These are phyloP conservation scores for Lachnellula arida DNA, from an alignment of 2,329 filamentous ascomycete species.

Conservation along the genomic window DNA sequence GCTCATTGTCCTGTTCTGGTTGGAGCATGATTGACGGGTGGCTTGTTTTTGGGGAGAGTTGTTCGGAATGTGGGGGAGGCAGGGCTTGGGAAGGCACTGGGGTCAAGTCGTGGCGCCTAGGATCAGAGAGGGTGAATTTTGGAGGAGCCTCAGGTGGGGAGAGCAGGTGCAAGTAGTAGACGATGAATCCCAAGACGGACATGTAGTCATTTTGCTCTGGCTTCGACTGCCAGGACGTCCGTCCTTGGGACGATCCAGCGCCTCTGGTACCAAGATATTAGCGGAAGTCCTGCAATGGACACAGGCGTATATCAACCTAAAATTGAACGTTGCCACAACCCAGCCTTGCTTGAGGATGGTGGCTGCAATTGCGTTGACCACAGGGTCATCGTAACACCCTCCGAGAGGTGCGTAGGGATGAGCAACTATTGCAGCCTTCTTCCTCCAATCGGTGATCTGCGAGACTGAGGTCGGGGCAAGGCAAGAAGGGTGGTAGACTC, in stretches of 20 bases:
- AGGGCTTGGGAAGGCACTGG: slow-evolving; percentile 25
- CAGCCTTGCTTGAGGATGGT: slow-evolving; percentile 62
- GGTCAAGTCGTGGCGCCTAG: slow-evolving; percentile 17
- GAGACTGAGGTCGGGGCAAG: slow-evolving; percentile 27
- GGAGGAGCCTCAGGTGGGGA: slow-evolving; percentile 12
- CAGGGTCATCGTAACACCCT: slow-evolving; percentile 66
- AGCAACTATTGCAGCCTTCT: slow-evolving; percentile 63
- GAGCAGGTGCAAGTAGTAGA: slow-evolving; percentile 62
- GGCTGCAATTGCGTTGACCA: slow-evolving; percentile 5
- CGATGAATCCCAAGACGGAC: slow-evolving; percentile 74
- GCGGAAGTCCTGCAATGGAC: slow-evolving; percentile 1
- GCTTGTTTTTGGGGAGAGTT: neutral
- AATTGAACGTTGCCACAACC: slow-evolving; percentile 86
- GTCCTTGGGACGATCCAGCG: slow-evolving; percentile 66
- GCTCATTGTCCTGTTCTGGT: neutral
- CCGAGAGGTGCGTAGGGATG: slow-evolving; percentile 90
- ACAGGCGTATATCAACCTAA: slow-evolving; percentile 53
- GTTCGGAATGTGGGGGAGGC: slow-evolving; percentile 6
- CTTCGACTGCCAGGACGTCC: slow-evolving; percentile 82
- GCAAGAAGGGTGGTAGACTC: slow-evolving; percentile 68
- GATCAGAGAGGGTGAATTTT: slow-evolving; percentile 14
- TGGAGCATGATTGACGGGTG: neutral
- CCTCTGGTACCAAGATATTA: slow-evolving; percentile 51
- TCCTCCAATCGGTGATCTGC: slow-evolving; percentile 30
- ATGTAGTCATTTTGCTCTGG: slow-evolving; percentile 79